Evolutionary conservation across 345 rosid genomes (phyloP), one percentile per base, ranked within the genome.

Genomic region (Citrus mangshanensis): DNA sequence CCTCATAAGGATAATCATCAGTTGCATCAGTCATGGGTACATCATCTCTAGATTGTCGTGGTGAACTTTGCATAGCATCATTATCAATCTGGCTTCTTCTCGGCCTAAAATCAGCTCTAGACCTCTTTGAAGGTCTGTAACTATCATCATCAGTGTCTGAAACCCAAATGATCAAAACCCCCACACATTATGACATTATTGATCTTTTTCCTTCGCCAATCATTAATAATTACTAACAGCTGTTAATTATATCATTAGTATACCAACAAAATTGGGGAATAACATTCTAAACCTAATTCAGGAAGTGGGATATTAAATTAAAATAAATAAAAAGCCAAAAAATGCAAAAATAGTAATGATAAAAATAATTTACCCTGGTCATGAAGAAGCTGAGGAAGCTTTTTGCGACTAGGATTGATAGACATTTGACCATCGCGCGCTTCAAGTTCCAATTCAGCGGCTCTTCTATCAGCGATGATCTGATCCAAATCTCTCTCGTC

Each of bases 1-100:
- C 81, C 90, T 93, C 98, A 59, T 84, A 85, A 34, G 86, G 91
- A 66, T 88, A 91, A 79, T 95, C 97, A 67, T 93, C 98, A 0
- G 97, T 93, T 55, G 84, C 97, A 86, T 92, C 97, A 74, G 97
- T 92, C 98, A 93, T 90, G n/a, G 96, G 93, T 21, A 89, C 86
- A 90, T 95, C 93, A 49, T 92, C 97, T 81, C 92, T 88, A 2
- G 94, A 89, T 72, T 83, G 85, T 54, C 83, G 94, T 18, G 95
- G 98, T 0, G 98, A 94, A 85, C 94, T 94, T 72, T 88, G 95
- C 74, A 86, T 81, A 21, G 88, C 91, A 79, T 93, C 99, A 68
- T 89, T 82, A 79, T 94, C 95, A 81, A 85, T 95, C 73, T 76
- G 38, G 74, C 90, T 85, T 81, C 97, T 87, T 21, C 92, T 89